Base-by-base conservation (phyloP, 2,329 filamentous ascomycete genomes). In the Fusarium scirpi region DNA sequence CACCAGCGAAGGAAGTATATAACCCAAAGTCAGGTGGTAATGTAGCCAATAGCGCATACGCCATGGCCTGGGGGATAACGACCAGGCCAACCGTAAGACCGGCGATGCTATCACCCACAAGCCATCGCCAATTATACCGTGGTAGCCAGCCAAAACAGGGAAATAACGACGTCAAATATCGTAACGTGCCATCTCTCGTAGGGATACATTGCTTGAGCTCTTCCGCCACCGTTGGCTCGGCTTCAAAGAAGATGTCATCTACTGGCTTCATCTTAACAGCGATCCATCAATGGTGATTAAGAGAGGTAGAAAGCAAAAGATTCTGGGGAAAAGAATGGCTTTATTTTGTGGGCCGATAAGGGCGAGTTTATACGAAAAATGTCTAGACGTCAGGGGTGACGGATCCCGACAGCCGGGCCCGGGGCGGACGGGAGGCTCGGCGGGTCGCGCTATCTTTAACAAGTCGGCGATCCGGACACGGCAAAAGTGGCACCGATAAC, bases 1-100 rank as follows among this genome's bases (percentile, higher is more conserved):
- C 91, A 52, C 92, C 92, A 78, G 94, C 92, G 76, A 95, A 95
- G 0, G 92, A 94, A 0, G 92, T 93, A 80, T 95, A 95, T 0
- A 95, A 83, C 38, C 92, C 92, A 74, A 88, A 94, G 72, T 94
- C 86, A 5, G 89, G 85, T 0, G 85, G 84, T 18, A 95, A 82
- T 44, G 89, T 83, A 25, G 92, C 92, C 24, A 95, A 84, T 34
- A 90, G 82, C 15, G 92, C 92, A 77, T 95, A 95, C 1, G 92
- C 92, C 90, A 94, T 92, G 60, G 90, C 89, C 80, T 94, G 92
- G 7, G 92, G 92, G 48, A 94, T 90, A 29, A 94, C 91, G 15
- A 94, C 92, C 53, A 91, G 86, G 43, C 92, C 92, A 59, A 81
- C 77, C 6, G 80, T 82, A n/a, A 81, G 16, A 2, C 62, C 62